phyloP scores from a whole-genome alignment of 2,329 filamentous ascomycete species.

The Penicillium polonicum region DNA sequence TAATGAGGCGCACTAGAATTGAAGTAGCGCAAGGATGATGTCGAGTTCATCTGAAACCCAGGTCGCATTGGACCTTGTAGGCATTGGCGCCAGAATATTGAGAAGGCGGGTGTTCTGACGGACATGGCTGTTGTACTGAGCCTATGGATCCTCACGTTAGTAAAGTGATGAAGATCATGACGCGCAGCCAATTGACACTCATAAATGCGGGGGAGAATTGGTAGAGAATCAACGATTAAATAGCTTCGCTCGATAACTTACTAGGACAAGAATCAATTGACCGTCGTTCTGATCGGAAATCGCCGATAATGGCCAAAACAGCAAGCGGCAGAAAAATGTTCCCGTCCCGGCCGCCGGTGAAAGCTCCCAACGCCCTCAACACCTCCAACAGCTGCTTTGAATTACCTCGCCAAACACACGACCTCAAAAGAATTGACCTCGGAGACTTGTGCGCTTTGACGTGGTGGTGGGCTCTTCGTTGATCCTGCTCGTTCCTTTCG shows the following conservation, averaged over 20 bases:
- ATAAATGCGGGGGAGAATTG: not conserved
- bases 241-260: constrained; percentile 11
- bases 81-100: constrained; percentile 29
- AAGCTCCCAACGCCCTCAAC: constrained; percentile 42
- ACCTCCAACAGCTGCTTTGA: constrained; percentile 18
- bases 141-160: constrained; percentile 16
- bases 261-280: constrained; percentile 15
- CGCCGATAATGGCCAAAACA: constrained; percentile 21
- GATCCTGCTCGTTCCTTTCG: constrained; percentile 24
- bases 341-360: constrained; percentile 41
- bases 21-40: constrained; percentile 31
- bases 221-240: not conserved
- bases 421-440: constrained; percentile 11
- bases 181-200: not conserved
- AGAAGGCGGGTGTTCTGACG: constrained; percentile 28
- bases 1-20: constrained; percentile 28
- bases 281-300: constrained; percentile 27
- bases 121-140: constrained; percentile 29
- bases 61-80: constrained; percentile 19
- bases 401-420: constrained; percentile 11
- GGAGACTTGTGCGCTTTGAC: constrained; percentile 19
- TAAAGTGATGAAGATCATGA: not conserved
- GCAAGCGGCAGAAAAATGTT: constrained; percentile 42
- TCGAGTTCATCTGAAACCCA: constrained; percentile 13
- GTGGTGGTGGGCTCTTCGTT: constrained; percentile 30